Conservation (phyloP, 2,329 filamentous ascomycete genomes). For the Phyllosticta citriasiana region DNA sequence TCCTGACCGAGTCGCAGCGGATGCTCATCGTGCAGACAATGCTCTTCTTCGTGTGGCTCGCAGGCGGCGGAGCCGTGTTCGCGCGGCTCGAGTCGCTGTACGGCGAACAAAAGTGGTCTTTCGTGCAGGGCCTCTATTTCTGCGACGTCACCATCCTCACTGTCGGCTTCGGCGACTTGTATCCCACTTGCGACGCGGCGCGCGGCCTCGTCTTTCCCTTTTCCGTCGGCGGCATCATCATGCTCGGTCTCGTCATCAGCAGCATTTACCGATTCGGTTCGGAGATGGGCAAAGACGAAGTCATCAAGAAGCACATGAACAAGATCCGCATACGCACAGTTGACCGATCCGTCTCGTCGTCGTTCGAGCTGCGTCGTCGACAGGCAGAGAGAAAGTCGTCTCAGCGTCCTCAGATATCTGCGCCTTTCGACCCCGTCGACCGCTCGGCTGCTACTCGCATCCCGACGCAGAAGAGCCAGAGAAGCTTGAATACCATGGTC, state of each 20-base stretch:
- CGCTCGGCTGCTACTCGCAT: slow-evolving; percentile 10
- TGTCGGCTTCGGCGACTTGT: slow-evolving; percentile 42
- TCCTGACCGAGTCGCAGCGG: slow-evolving; percentile 67
- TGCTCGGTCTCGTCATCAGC: slow-evolving; percentile 71
- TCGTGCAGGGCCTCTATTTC: slow-evolving; percentile 55
- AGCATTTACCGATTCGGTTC: slow-evolving; percentile 61
- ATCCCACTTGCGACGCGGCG: slow-evolving; percentile 45
- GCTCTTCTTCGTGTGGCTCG: slow-evolving; percentile 70
- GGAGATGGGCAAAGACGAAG: slow-evolving; percentile 52
- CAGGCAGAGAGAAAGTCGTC: slow-evolving; percentile 10
- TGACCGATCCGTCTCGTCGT: slow-evolving; percentile 43
- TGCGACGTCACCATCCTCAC: slow-evolving; percentile 34
- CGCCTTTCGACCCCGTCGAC: slow-evolving; percentile 13
- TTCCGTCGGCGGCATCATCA: slow-evolving; percentile 72
- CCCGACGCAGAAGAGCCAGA: neutral
- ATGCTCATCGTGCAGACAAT: slow-evolving; percentile 89
- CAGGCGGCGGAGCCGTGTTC: slow-evolving; percentile 68
- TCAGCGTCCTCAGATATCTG: slow-evolving; percentile 12
- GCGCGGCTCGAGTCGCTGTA: slow-evolving; percentile 49
- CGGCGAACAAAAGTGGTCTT: slow-evolving; percentile 50
- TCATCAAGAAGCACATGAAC: slow-evolving; percentile 50
- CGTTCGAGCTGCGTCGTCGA: slow-evolving; percentile 36
- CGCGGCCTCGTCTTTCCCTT: slow-evolving; percentile 73
- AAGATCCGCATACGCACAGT: slow-evolving; percentile 45
- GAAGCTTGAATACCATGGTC: neutral